phyloP scores from a whole-genome alignment of 2,329 filamentous ascomycete genomes.

The Neofusicoccum kwambonambiense region DNA sequence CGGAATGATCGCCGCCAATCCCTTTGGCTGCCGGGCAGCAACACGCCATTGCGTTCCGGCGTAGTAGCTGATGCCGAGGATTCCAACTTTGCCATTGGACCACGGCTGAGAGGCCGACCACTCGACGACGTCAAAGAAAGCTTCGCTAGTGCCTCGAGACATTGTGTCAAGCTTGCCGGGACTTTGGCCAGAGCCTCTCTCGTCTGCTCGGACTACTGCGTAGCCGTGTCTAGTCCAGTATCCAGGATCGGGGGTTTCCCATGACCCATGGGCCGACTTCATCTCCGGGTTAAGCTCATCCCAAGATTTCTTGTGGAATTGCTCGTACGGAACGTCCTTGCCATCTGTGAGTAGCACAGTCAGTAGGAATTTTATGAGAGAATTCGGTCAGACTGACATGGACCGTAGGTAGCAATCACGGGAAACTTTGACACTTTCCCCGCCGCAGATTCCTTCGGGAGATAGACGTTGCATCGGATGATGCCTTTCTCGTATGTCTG shows the following conservation, averaged over 20 bases:
- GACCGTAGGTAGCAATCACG: no score
- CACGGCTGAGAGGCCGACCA: slow-evolving; percentile 50
- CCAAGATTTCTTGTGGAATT: no score
- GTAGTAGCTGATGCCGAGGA: slow-evolving; percentile 52
- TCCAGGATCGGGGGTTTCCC: slow-evolving; percentile 59
- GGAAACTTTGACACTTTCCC: no score
- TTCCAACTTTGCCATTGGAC: slow-evolving; percentile 51
- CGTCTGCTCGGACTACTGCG: slow-evolving; percentile 55
- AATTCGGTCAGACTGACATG: no score
- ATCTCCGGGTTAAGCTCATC: no score
- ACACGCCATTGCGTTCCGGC: slow-evolving; percentile 52
- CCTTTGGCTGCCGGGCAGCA: slow-evolving; percentile 43
- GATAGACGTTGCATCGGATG: no score
- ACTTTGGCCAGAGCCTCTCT: slow-evolving; percentile 49
- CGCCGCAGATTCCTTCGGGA: no score
- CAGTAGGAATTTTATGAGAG: no score
- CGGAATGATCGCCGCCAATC: slow-evolving; percentile 48
- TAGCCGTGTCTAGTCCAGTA: slow-evolving; percentile 59
- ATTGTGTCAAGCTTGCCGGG: slow-evolving; percentile 51
- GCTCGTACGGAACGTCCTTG: no score
- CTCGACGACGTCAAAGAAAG: slow-evolving; percentile 52
- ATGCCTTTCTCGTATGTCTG: no score
- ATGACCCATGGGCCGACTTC: slow-evolving; percentile 25
- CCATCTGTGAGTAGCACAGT: no score
- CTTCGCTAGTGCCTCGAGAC: slow-evolving; percentile 49